Base-by-base conservation (phyloP, 2,329 filamentous ascomycete species). In the Microsporum ferrugineum region DNA sequence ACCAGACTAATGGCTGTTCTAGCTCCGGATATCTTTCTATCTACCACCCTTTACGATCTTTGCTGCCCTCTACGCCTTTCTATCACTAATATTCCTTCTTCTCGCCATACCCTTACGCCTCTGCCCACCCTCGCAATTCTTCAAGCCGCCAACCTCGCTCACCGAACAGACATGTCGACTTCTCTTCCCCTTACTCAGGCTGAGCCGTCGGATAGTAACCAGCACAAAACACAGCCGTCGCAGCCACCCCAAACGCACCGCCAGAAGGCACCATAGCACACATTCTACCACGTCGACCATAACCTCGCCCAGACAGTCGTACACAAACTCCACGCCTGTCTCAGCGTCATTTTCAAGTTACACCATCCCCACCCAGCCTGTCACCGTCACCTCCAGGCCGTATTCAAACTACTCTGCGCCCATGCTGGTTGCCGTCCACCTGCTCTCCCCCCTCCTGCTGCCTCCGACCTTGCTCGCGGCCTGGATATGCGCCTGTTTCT, bases 401-500 rank as follows among this genome's bases (percentile, higher is more conserved):
- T 72, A 65, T 65, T 71, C 68, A 65, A 73, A 70, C 63, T 74
- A 71, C 63, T 75, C 70, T 7, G 62, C 71, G 17, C 64, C 66
- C 43, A 66, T 68, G 66, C 75, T 85, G 14, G 71, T 84, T 6
- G 64, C 78, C 59, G 76, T 85, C 57, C 78, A 83, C 63, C 66
- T 83, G 0, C 71, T 83, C 31, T 82, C 82, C 2, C 82, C 83
- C 1, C 67, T 85, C 43, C 70, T 84, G 57, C 82, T 81, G 59
- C 71, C 84, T 8, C 81, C 78, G 41, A 75, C 85, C 55, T 77
- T 82, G 23, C 69, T 84, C 12, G 79, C 80, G 0, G 77, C 80
- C 4, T 86, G 83, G 83, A 79, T 81, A 0, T 77, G 82, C 0
- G 83, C 81, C 0, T 79, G 77, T 23, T 86, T 85, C 72, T 86